phyloP scores from a whole-genome alignment of 2,329 filamentous ascomycete species.

The Herpotrichia juniperi region DNA sequence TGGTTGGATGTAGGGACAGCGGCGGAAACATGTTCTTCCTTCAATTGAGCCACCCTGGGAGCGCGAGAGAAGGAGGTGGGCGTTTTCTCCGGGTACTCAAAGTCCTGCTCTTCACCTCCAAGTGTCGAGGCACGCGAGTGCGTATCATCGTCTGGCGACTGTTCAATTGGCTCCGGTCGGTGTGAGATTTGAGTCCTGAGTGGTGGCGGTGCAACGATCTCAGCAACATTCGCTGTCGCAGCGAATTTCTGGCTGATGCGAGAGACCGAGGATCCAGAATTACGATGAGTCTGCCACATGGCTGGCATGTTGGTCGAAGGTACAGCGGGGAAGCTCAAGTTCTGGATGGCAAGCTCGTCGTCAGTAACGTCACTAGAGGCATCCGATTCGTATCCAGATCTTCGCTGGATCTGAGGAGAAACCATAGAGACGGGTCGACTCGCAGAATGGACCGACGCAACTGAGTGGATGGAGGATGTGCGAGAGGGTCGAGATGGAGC shows the following conservation, averaged over 20 bases:
- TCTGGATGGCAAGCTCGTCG: conserved; percentile 25
- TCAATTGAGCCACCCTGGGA: conserved; percentile 11
- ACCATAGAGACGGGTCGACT: conserved; percentile 30
- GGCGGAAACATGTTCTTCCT: conserved; percentile 25
- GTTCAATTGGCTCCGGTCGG: conserved; percentile 14
- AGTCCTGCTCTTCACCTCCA: conserved; percentile 37
- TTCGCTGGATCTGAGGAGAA: conserved; percentile 29
- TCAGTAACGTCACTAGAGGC: conserved; percentile 36
- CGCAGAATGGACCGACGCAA: conserved; percentile 35
- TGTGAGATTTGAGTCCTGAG: conserved; percentile 20
- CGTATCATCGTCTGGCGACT: conserved; percentile 36
- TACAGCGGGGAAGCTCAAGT: conserved; percentile 16
- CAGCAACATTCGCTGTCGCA: conserved; percentile 12
- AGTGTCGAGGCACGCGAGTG: conserved; percentile 41
- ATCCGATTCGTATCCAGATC: conserved; percentile 41
- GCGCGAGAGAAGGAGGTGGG: conserved; percentile 23
- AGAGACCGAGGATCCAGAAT: conserved; percentile 22
- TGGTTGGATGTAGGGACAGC: conserved; percentile 24
- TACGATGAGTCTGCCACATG: conserved; percentile 32
- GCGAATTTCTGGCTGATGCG: conserved; percentile 33
- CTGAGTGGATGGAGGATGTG: conserved; percentile 37
- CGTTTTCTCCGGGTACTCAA: conserved; percentile 36
- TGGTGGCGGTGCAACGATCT: conserved; percentile 17
- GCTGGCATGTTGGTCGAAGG: conserved; percentile 26
- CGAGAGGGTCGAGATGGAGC: conserved; percentile 30